Base-by-base conservation (phyloP, 345 rosid species). In the Schrenkiella parvula region DNA sequence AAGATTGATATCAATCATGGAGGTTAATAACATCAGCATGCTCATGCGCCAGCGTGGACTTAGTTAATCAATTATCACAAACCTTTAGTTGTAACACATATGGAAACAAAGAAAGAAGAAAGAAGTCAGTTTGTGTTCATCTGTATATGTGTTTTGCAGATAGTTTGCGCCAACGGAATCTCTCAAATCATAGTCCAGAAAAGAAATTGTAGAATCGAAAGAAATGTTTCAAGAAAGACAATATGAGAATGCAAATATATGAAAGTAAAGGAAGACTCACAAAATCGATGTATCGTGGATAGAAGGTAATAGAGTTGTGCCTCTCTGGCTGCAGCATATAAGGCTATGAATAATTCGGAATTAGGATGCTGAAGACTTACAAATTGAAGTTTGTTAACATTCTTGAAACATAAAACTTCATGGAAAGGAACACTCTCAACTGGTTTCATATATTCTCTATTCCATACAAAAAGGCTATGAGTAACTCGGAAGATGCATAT, bases 1-100 rank as follows among this genome's bases (percentile, higher is more conserved):
- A 95, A 52, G 96, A 87, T 71, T 87, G 90, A 59, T 91, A 89
- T 97, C 97, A 95, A 74, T 91, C 99, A 56, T 91, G 91, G 25
- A 95, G 84, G 79, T 95, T 95, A 48, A 91, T 81, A 74, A 87
- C 84, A 81, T 91, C 97, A 0, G 93, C 91, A 56, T 95, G 97
- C 82, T 91, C 97, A 78, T 88, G 95, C 57, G 88, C 85, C 22
- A 91, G 84, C 5, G 68, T 78, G 74, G 88, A 91, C 92, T 97
- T 95, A 26, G 0, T 42, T 7, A 23, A 38, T 21, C 48, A 73
- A 21, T n/a, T 34, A 47, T 47, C 59, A 68, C 26, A 65, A 23
- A 29, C 22, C 42, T 59, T 42, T 47, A 4, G 21, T 68, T 78
- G 44, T n/a, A 60, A 35, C 34, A 70, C 29, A 47, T 1, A 56